Conservation (phyloP, 257 asterid species). For the Penstemon barbatus region DNA sequence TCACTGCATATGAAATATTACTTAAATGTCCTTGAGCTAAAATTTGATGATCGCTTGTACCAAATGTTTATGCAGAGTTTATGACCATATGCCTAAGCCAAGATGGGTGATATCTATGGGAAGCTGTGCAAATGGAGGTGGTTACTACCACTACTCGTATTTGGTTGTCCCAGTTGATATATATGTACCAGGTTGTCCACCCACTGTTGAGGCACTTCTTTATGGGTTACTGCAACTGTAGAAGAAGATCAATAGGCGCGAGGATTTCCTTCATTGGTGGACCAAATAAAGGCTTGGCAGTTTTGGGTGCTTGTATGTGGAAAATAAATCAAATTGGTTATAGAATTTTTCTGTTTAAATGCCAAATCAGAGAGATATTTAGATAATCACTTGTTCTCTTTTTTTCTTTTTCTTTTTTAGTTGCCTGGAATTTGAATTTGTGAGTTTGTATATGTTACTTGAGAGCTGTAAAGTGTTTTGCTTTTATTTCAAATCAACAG, state of each 20-base stretch:
- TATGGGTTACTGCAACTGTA: conserved; percentile 91
- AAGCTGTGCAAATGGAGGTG: conserved; percentile 99
- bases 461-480: no score
- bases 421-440: no score
- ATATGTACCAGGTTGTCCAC: conserved; percentile 96
- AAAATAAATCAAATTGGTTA: conserved; percentile 27
- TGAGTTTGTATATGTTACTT: no score
- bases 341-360: conserved; percentile 20
- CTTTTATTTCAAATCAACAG: no score
- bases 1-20: no score
- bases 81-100: conserved; percentile 99
- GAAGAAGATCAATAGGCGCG: conserved; percentile 94
- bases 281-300: conserved; percentile 46
- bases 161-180: conserved; percentile 97
- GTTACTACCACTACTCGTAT: conserved; percentile 93
- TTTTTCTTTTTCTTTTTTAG: no score
- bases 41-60: no score
- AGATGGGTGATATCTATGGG: conserved; percentile 99
- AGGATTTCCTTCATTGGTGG: conserved; percentile 97
- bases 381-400: no score
- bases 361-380: background rate
- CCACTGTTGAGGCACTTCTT: conserved; percentile 94
- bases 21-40: no score
- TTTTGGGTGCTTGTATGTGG: conserved; percentile 25
- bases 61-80: conserved; percentile 58